A percentile compares a stretch with the other conserved stretches of the same genome.
Conservation (phyloP, 1,139 yeast species). For the Kurtzmaniella quercitrusa region DNA sequence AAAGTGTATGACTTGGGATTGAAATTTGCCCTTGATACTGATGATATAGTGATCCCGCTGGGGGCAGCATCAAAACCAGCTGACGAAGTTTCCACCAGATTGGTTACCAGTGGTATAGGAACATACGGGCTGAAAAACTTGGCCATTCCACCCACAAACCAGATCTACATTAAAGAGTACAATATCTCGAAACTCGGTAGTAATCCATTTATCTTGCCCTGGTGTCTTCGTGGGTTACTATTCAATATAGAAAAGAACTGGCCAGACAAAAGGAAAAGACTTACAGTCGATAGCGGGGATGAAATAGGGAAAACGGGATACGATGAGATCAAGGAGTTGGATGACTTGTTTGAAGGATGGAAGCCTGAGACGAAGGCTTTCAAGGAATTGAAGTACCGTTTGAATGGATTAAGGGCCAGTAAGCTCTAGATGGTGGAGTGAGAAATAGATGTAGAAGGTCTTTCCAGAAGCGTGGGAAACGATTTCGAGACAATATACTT, state of each 20-base stretch:
- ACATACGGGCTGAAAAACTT: conserved; percentile 15
- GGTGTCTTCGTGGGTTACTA: conserved; percentile 84
- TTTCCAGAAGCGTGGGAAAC: not conserved
- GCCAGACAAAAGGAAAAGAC: conserved; percentile 31
- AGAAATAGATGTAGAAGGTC: not conserved
- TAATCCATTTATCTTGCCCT: conserved; percentile 84
- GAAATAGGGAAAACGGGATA: conserved; percentile 33
- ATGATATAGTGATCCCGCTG: conserved; percentile 47
- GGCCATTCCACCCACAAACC: conserved; percentile 34
- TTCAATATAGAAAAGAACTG: conserved; percentile 58
- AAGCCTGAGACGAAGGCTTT: conserved; percentile 75
- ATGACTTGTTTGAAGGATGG: conserved; percentile 77
- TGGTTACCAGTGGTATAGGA: conserved; percentile 20
- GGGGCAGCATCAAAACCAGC: not conserved
- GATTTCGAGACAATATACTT: no score
- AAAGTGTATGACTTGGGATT: conserved; percentile 81
- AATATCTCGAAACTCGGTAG: conserved; percentile 58
- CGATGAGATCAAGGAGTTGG: conserved; percentile 55
- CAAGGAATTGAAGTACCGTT: conserved; percentile 78
- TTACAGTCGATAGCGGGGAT: conserved; percentile 22
- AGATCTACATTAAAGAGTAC: conserved; percentile 56
- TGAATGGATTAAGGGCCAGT: conserved; percentile 66
- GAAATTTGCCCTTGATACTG: conserved; percentile 71
- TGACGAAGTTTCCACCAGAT: conserved; percentile 2
- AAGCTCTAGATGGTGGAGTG: conserved; percentile 20